Conservation (phyloP, 768 basidiomycete genomes). For the Leucosporidium scottii region DNA sequence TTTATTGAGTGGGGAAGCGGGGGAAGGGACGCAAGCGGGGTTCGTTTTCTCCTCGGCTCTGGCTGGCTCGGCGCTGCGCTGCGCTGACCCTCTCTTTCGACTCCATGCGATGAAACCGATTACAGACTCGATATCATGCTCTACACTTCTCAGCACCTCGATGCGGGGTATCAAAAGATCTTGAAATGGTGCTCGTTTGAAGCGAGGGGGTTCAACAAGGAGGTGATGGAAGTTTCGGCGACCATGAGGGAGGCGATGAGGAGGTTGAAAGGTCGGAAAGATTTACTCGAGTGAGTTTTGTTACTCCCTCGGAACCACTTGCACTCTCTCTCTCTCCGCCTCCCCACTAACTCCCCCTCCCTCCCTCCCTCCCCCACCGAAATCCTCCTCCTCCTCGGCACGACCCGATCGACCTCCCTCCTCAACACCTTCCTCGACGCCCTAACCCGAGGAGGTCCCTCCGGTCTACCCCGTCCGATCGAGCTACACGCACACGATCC, state of each 20-base stretch:
- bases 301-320: too few species aligned
- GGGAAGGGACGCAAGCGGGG: constrained; percentile 43
- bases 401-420: constrained; percentile 72
- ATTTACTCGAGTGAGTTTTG: constrained; percentile 64
- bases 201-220: constrained; percentile 60
- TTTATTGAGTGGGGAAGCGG: constrained; percentile 62
- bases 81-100: constrained; percentile 47
- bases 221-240: constrained; percentile 56
- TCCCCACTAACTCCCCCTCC: too few species aligned
- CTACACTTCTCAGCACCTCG: constrained; percentile 68
- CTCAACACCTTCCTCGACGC: constrained; percentile 77
- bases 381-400: constrained; percentile 64
- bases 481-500: constrained; percentile 98
- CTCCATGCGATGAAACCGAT: too few species aligned
- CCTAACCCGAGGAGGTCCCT: constrained; percentile 72
- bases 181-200: constrained; percentile 77
- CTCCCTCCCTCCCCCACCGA: constrained; percentile 49
- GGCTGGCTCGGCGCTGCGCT: constrained; percentile 46
- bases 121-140: constrained; percentile 80
- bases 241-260: constrained; percentile 65
- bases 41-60: constrained; percentile 23
- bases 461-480: constrained; percentile 73
- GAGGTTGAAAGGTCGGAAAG: constrained; percentile 67
- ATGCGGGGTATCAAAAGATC: constrained; percentile 84
- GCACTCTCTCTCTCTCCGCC: too few species aligned